Base-by-base conservation (phyloP, 345 rosid species). In the Nephelium lappaceum region DNA sequence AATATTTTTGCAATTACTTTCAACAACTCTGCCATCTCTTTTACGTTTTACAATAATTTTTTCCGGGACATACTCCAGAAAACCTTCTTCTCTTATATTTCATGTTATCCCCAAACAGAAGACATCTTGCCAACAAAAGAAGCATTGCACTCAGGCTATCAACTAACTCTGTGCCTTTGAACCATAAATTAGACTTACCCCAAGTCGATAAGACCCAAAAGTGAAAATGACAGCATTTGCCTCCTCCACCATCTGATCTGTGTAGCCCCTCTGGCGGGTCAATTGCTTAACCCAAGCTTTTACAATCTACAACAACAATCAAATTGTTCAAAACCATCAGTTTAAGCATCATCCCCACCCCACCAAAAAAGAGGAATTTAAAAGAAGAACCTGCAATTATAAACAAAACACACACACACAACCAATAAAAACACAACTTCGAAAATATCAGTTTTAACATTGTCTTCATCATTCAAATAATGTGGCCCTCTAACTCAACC, bases 191-290 rank as follows among this genome's bases (percentile, higher is more conserved):
- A 75, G 71, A 80, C 96, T 77, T 88, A 96, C 98, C 82, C 99
- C 98, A 68, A 94, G 91, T 5, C 94, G 81, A 80, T 93, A 96
- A 81, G 99, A 96, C 36, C 99, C 99, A 84, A 96, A 93, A 74
- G 99, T 96, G 68, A 90, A 91, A 81, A 96, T 87, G 21, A 92
- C 86, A 55, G 97, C 97, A 88, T 92, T 94, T 11, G 98, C 98
- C 77, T 94, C 96, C 74, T 96, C 98, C 80, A 93, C 97, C 96
- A 89, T 91, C 80, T 94, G 97, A 79, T 96, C 97, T 0, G 95
- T 83, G 76, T 89, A 94, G 14, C 98, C 97, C 73, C 90, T 88
- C 51, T 86, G 77, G 45, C 85, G 85, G 16, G 98, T 91, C 23
- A 92, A 77, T 72, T 88, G 93, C 83, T 88, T 95, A 69, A 92